Conservation (phyloP, 768 basidiomycete genomes). For the Neoboletus brunneissimus region DNA sequence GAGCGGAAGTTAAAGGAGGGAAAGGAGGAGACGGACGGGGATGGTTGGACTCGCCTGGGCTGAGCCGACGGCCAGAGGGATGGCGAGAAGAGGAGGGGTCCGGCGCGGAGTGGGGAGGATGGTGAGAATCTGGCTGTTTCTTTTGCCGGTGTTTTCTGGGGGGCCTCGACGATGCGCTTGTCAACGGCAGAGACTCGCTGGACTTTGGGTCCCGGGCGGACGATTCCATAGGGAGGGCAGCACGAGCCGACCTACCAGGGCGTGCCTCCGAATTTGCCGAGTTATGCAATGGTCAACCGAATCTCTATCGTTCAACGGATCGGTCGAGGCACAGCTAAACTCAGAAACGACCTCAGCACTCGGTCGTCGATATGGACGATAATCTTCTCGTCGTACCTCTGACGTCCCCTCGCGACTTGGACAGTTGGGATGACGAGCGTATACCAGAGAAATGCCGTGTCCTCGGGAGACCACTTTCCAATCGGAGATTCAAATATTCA, state of each 20-base stretch:
- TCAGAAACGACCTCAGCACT: conserved; percentile 9
- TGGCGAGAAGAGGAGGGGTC: conserved; percentile 26
- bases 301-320: conserved; percentile 11
- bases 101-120: conserved; percentile 16
- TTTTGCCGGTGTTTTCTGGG: conserved; percentile 56
- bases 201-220: conserved; percentile 47
- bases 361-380: conserved; percentile 7
- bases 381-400: conserved; percentile 18
- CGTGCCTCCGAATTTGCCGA: conserved; percentile 35
- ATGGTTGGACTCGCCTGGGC: conserved; percentile 17
- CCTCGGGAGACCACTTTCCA: conserved; percentile 18
- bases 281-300: conserved; percentile 13
- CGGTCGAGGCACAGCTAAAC: conserved; percentile 5
- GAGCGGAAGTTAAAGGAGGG: neutral
- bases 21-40: conserved; percentile 19
- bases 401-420: conserved; percentile 11
- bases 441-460: conserved; percentile 31
- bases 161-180: conserved; percentile 34
- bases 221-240: conserved; percentile 42
- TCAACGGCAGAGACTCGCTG: conserved; percentile 41
- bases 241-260: conserved; percentile 21
- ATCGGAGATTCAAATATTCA: conserved; percentile 25
- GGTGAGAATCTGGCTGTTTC: conserved; percentile 39
- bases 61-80: conserved; percentile 28
- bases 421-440: conserved; percentile 12